Conservation (phyloP, 164 flowering plant genomes). For the Liquidambar formosana region DNA sequence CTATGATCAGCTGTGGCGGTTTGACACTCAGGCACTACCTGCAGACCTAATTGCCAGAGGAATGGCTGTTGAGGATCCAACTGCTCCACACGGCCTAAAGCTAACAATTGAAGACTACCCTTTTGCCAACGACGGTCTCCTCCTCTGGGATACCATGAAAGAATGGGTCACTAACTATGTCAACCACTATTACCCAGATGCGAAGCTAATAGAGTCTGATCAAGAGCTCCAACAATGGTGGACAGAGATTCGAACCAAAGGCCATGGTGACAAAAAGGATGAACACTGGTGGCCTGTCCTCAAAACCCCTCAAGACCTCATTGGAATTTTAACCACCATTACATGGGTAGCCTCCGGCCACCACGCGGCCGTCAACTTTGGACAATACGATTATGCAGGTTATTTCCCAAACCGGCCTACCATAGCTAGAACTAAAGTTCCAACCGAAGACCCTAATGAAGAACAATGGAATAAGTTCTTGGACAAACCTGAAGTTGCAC, state of each 20-base stretch:
- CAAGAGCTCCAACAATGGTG: constrained; percentile 35
- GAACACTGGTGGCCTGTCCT: constrained; percentile 43
- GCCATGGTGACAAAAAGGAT: constrained; percentile 38
- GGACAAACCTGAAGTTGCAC: constrained; percentile 17
- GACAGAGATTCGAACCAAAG: too few species aligned
- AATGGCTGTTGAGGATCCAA: constrained; percentile 35
- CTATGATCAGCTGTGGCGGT: too few species aligned
- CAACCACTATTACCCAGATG: constrained; percentile 24
- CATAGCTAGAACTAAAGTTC: constrained; percentile 25
- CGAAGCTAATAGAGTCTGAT: constrained; percentile 16
- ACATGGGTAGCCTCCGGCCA: constrained; percentile 39
- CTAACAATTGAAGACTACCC: constrained; percentile 38
- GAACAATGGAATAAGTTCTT: constrained; percentile 12
- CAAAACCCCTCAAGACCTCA: constrained; percentile 28
- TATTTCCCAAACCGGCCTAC: constrained; percentile 44
- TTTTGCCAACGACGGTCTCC: constrained; percentile 36
- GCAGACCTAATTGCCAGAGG: constrained; percentile 35
- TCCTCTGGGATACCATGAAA: too few species aligned
- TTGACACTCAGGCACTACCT: constrained; percentile 33
- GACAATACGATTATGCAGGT: too few species aligned
- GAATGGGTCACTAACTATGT: too few species aligned
- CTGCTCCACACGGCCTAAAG: constrained; percentile 29
- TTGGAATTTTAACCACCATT: too few species aligned
- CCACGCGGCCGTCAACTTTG: too few species aligned
- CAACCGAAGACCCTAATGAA: constrained; percentile 25